Evolutionary conservation across 2,329 filamentous ascomycete species (phyloP).

Genomic region (Epichloe sp.): DNA sequence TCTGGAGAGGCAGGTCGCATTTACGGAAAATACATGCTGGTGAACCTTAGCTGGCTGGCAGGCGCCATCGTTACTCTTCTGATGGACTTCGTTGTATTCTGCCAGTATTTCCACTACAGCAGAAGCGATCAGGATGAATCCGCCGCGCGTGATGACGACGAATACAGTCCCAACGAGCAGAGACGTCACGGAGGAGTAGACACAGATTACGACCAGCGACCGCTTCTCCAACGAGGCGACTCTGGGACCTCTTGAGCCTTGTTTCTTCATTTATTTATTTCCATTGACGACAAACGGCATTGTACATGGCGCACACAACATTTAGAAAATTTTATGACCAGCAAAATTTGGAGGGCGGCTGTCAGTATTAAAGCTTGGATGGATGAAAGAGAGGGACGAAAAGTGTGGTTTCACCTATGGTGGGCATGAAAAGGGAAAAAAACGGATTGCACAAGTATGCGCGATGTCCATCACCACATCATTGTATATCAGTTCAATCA

Average conservation of each 20-base stretch:
- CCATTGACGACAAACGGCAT: no score
- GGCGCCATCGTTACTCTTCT: slow-evolving; percentile 81
- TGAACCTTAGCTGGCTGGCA: slow-evolving; percentile 83
- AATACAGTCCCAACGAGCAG: slow-evolving; percentile 14
- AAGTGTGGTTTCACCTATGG: no score
- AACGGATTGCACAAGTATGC: no score
- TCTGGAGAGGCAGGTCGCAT: slow-evolving; percentile 51
- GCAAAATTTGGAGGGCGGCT: no score
- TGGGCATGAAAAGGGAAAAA: no score
- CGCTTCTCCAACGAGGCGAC: slow-evolving; percentile 21
- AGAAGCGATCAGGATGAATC: slow-evolving; percentile 17
- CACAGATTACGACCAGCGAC: slow-evolving; percentile 26
- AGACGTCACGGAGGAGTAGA: slow-evolving; percentile 11
- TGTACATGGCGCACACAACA: no score
- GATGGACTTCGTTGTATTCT: slow-evolving; percentile 75
- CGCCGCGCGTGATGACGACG: slow-evolving; percentile 14
- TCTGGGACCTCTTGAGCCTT: slow-evolving; percentile 7
- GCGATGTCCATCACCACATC: no score
- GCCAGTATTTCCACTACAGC: slow-evolving; percentile 79
- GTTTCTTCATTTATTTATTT: neutral
- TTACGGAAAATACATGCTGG: slow-evolving; percentile 72
- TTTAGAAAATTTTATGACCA: no score
- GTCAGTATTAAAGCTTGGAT: no score
- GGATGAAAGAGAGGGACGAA: no score
- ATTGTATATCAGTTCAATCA: no score